A percentile compares a stretch with the other conserved stretches of the same genome.
These are phyloP conservation scores for Bruguiera sexangula DNA, from an alignment of 345 rosid genomes.

Conservation along the genomic window DNA sequence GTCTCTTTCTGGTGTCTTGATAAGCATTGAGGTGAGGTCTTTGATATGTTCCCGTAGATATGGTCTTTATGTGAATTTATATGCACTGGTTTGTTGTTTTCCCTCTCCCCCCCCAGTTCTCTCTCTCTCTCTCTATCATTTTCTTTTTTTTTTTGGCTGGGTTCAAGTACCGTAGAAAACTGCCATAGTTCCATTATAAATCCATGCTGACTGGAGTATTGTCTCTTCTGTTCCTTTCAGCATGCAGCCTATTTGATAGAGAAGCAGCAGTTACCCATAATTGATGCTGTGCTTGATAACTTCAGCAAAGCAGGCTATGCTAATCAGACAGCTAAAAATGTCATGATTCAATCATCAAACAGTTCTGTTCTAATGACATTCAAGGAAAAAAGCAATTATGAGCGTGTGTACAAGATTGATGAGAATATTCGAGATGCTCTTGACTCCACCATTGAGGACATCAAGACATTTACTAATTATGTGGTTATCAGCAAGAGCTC, in stretches of 20 bases:
- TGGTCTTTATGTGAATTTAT: not conserved
- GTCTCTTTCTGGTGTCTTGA: slow-evolving; percentile 70
- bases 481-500: slow-evolving; percentile 61
- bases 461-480: slow-evolving; percentile 60
- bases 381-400: slow-evolving; percentile 43
- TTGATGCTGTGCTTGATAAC: slow-evolving; percentile 51
- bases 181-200: not conserved
- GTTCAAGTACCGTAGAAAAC: not conserved
- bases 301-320: slow-evolving; percentile 61
- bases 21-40: slow-evolving; percentile 73
- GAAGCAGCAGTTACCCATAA: slow-evolving; percentile 49
- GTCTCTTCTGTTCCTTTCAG: slow-evolving; percentile 44
- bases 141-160: not conserved
- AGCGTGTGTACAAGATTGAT: slow-evolving; percentile 62
- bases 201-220: not conserved
- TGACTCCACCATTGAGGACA: slow-evolving; percentile 47
- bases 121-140: not conserved
- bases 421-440: slow-evolving; percentile 59
- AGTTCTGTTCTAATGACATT: slow-evolving; percentile 68
- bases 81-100: not conserved
- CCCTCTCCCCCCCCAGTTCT: not conserved
- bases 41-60: not conserved
- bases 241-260: slow-evolving; percentile 66
- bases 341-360: slow-evolving; percentile 78
- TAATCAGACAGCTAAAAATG: slow-evolving; percentile 41